Percentiles rank a stretch among this genome's conserved stretches.
Evolutionary conservation across 192 early-diverging fungal genomes (phyloP).

Genomic region (Dispira parvispora): DNA sequence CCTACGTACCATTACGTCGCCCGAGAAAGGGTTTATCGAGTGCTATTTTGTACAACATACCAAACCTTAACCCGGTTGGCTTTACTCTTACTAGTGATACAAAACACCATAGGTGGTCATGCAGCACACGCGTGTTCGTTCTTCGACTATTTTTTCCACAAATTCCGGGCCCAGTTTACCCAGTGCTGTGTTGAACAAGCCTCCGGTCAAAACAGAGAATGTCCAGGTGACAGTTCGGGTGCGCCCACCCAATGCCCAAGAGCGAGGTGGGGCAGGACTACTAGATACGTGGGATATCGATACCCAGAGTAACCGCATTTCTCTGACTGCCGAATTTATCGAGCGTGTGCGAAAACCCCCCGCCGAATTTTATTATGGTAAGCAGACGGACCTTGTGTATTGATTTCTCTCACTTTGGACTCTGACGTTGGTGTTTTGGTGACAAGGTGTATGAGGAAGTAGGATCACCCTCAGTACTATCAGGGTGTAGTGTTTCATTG

Average conservation of each 20-base stretch:
- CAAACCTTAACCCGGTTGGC: no score
- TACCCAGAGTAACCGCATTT: neutral
- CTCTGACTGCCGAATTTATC: constrained; percentile 3
- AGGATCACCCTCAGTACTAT: neutral
- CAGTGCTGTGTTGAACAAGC: neutral
- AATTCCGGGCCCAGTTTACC: neutral
- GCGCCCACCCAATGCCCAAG: constrained; percentile 6
- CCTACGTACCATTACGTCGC: no score
- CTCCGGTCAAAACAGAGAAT: constrained; percentile 7
- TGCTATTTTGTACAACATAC: no score
- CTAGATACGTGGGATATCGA: constrained; percentile 8
- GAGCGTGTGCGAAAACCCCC: neutral
- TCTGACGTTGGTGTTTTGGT: neutral
- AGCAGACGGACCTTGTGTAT: neutral
- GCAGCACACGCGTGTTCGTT: neutral
- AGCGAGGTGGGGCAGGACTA: neutral
- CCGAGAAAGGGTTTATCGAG: no score
- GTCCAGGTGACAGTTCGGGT: constrained; percentile 9
- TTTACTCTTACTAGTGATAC: no score
- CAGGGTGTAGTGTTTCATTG: neutral
- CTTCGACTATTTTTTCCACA: neutral
- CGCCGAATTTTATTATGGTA: constrained; percentile 4
- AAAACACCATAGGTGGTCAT: neutral
- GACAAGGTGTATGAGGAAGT: neutral
- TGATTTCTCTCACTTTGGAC: neutral